Conservation (phyloP, 1,284 basidiomycete species). For the Moniliella sp. region DNA sequence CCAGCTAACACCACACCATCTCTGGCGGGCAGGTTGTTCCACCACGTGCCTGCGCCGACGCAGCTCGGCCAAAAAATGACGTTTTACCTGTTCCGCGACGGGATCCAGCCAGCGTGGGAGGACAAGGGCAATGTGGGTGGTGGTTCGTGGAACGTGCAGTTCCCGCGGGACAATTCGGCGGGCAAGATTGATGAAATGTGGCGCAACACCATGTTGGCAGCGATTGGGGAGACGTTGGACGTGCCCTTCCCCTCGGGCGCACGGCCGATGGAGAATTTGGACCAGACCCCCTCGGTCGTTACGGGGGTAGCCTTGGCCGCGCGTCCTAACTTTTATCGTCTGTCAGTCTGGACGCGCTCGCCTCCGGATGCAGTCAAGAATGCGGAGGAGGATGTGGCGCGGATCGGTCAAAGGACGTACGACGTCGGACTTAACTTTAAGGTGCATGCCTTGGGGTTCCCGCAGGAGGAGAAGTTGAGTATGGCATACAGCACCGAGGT, state of each 20-base stretch:
- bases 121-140: slow-evolving; percentile 84
- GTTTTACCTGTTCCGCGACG: slow-evolving; percentile 90
- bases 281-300: slow-evolving; percentile 13
- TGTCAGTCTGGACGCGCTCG: slow-evolving; percentile 99
- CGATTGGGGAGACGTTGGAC: slow-evolving; percentile 31
- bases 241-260: slow-evolving; percentile 9
- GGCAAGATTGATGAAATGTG: slow-evolving; percentile 74
- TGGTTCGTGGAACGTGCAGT: slow-evolving; percentile 93
- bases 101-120: slow-evolving; percentile 68
- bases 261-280: too few species aligned
- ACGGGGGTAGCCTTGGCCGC: slow-evolving; percentile 70
- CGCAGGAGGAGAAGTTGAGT: too few species aligned
- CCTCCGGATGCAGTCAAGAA: too few species aligned
- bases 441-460: too few species aligned
- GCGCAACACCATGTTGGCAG: slow-evolving; percentile 55
- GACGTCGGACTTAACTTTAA: too few species aligned
- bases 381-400: too few species aligned
- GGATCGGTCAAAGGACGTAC: too few species aligned
- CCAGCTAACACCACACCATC: too few species aligned
- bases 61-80: slow-evolving; percentile 82
- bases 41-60: slow-evolving; percentile 92
- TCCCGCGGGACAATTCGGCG: slow-evolving; percentile 81
- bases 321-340: slow-evolving; percentile 78
- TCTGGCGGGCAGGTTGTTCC: too few species aligned
- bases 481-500: too few species aligned